A percentile compares a stretch with the other conserved stretches of the same genome.
phyloP scores from a whole-genome alignment of 1,139 yeast species.

The Geotrichum macrosporum region DNA sequence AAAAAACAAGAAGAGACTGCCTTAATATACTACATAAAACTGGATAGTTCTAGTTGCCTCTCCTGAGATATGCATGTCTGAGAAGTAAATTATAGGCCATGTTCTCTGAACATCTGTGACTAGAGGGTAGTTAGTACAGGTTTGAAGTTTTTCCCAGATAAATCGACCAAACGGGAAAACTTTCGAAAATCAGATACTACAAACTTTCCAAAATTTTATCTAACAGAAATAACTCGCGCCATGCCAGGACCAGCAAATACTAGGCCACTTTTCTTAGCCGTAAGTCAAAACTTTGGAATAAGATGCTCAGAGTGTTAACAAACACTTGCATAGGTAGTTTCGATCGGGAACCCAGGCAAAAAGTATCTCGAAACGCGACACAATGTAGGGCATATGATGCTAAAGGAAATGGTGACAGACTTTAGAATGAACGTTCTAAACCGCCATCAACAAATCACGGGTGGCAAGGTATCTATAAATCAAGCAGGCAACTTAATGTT shows the following conservation, averaged over 20 bases:
- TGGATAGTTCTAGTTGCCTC: no score
- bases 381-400: conserved; percentile 64
- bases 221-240: no score
- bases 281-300: conserved; percentile 6
- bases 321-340: conserved; percentile 29
- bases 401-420: conserved; percentile 27
- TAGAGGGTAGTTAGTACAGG: no score
- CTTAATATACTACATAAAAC: no score
- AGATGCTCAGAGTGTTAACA: not conserved
- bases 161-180: no score
- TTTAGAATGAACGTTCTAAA: conserved; percentile 13
- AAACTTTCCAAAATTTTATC: not conserved
- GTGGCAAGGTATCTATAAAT: conserved; percentile 19
- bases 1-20: no score
- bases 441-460: conserved; percentile 24
- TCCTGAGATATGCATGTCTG: no score
- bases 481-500: conserved; percentile 30
- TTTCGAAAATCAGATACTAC: not conserved
- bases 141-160: no score
- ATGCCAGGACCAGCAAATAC: conserved; percentile 1
- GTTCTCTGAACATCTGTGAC: no score
- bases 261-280: conserved; percentile 15
- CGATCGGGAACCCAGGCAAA: conserved; percentile 77
- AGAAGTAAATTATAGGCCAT: no score
- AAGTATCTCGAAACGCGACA: conserved; percentile 62